These are phyloP conservation scores for Waltergamsia citrina DNA, from an alignment of 2,329 filamentous ascomycete species.

Conservation along the genomic window DNA sequence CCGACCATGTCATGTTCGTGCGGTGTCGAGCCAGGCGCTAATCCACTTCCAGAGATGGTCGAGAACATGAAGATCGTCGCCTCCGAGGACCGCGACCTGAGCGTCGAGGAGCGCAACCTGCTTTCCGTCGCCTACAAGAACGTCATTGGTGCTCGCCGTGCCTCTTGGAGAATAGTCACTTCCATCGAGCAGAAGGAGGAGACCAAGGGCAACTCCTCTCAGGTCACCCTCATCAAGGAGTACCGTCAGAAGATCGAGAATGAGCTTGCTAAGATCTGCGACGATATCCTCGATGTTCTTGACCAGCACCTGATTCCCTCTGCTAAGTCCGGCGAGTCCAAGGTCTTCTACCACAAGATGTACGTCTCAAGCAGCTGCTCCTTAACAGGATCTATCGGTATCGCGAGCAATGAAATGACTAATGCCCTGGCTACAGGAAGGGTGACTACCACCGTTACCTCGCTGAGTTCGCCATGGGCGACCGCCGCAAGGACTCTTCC, in stretches of 20 bases:
- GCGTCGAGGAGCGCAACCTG: constrained; percentile 94
- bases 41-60: constrained; percentile 71
- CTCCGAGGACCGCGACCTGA: constrained; percentile 72
- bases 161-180: constrained; percentile 96
- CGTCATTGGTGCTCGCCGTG: constrained; percentile 92
- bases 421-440: constrained; percentile 86
- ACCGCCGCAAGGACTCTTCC: constrained; percentile 91
- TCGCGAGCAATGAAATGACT: no score
- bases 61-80: constrained; percentile 99
- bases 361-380: no score
- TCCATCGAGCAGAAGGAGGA: constrained; percentile 99
- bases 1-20: background rate
- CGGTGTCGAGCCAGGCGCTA: background rate
- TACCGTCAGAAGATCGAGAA: constrained; percentile 98
- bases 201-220: constrained; percentile 91
- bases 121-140: constrained; percentile 99
- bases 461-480: constrained; percentile 89
- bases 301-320: constrained; percentile 91
- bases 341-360: constrained; percentile 99
- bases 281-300: constrained; percentile 91
- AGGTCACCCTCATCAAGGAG: constrained; percentile 89
- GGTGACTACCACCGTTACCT: constrained; percentile 99
- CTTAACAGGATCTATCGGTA: no score
- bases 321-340: constrained; percentile 91
- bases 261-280: constrained; percentile 95